Conservation (phyloP, 495 filamentous ascomycete genomes). For the Aspergillus wentii region DNA sequence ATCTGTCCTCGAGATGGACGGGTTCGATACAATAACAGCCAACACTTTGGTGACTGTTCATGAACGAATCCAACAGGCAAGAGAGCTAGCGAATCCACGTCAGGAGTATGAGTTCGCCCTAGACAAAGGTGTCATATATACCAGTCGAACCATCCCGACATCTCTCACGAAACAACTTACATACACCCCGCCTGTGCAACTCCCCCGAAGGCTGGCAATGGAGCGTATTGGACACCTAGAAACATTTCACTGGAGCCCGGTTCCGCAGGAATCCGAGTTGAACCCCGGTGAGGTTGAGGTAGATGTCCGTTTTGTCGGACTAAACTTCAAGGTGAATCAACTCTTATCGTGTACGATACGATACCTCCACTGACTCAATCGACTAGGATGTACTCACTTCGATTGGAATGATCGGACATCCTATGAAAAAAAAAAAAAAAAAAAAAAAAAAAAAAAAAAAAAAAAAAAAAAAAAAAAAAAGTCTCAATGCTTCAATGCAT, state of each 20-base stretch:
- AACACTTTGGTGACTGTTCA: slow-evolving; percentile 13
- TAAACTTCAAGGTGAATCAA: slow-evolving; percentile 40
- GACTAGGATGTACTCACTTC: too few relatives aligned
- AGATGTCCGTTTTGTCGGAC: slow-evolving; percentile 30
- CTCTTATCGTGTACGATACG: too few relatives aligned
- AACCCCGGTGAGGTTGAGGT: slow-evolving; percentile 23
- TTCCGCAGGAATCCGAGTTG: slow-evolving; percentile 18
- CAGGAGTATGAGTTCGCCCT: slow-evolving; percentile 32
- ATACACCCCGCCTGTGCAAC: neutral
- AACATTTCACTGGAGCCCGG: slow-evolving; percentile 14
- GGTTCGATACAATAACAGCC: slow-evolving; percentile 9
- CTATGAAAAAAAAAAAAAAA: too few relatives aligned
- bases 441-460: too few relatives aligned
- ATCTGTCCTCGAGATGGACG: slow-evolving; percentile 35
- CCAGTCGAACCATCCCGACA: slow-evolving; percentile 23
- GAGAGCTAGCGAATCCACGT: neutral
- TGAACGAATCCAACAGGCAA: slow-evolving; percentile 12
- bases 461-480: too few relatives aligned
- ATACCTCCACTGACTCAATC: too few relatives aligned
- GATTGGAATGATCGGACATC: too few relatives aligned
- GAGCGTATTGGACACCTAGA: slow-evolving; percentile 11
- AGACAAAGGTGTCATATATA: slow-evolving; percentile 15
- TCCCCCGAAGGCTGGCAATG: neutral
- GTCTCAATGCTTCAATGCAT: too few relatives aligned
- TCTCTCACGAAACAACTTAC: slow-evolving; percentile 12